Evolutionary conservation across 345 rosid species (phyloP).

Genomic region (Dipteronia dyeriana): DNA sequence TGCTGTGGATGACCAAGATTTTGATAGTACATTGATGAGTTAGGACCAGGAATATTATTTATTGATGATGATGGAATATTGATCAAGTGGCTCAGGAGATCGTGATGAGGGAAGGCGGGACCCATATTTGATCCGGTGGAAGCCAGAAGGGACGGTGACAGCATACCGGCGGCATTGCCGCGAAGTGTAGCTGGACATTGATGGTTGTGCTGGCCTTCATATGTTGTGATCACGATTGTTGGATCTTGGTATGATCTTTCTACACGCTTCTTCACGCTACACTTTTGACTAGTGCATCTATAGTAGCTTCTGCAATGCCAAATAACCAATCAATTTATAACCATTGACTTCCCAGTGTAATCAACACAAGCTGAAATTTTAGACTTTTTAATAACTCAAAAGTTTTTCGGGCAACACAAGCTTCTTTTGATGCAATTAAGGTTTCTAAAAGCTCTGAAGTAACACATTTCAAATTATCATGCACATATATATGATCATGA

Average conservation of each 20-base stretch:
- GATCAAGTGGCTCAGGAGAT: slow-evolving; percentile 26
- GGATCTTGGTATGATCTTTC: slow-evolving; percentile 66
- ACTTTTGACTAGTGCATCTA: slow-evolving; percentile 61
- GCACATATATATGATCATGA: not conserved
- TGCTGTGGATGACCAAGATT: slow-evolving; percentile 16
- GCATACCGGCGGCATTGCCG: slow-evolving; percentile 37
- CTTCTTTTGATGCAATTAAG: not conserved
- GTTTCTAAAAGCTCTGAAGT: not conserved
- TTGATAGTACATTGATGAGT: slow-evolving; percentile 20
- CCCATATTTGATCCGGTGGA: slow-evolving; percentile 15
- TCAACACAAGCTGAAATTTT: not conserved
- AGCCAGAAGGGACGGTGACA: slow-evolving; percentile 28
- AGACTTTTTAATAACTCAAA: not conserved
- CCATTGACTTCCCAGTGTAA: not conserved
- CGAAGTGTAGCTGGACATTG: slow-evolving; percentile 45
- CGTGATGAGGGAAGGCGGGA: slow-evolving; percentile 35
- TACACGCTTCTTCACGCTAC: slow-evolving; percentile 60
- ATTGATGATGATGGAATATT: slow-evolving; percentile 19
- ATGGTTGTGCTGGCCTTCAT: slow-evolving; percentile 69
- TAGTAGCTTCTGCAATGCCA: slow-evolving; percentile 54
- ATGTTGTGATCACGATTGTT: slow-evolving; percentile 56
- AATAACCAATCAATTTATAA: not conserved
- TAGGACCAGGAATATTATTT: slow-evolving; percentile 9
- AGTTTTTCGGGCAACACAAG: not conserved
- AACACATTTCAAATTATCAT: not conserved